Percentiles rank a stretch among this genome's conserved stretches.
These are phyloP conservation scores for Triticum turgidum DNA, from an alignment of 176 grass and related monocot genomes.

Conservation along the genomic window DNA sequence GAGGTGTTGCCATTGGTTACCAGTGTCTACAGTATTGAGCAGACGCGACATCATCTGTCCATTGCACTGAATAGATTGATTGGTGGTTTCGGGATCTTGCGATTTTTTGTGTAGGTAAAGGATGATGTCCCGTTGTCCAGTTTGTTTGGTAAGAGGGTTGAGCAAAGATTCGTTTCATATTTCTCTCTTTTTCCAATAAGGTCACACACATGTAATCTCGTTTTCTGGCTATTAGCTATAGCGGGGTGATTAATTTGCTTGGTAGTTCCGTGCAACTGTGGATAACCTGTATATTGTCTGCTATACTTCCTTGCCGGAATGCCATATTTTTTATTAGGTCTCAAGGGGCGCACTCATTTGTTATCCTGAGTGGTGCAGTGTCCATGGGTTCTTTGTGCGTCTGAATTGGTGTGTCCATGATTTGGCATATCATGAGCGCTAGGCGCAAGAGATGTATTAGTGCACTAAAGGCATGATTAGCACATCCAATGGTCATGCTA, in stretches of 20 bases:
- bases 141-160: constrained; percentile 5
- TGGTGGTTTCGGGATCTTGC: neutral
- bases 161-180: constrained; percentile 18
- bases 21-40: neutral
- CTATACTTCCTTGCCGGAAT: neutral
- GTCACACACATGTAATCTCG: constrained; percentile 27
- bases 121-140: neutral
- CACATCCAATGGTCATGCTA: too few relatives aligned
- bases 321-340: neutral
- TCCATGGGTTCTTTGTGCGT: neutral
- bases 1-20: neutral
- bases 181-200: constrained; percentile 35
- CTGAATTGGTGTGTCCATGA: neutral
- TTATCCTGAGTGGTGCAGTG: neutral
- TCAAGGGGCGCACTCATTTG: neutral
- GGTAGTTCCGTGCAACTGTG: neutral
- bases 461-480: too few relatives aligned
- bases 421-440: neutral
- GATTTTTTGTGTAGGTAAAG: neutral
- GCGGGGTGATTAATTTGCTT: constrained; percentile 29
- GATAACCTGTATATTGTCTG: neutral
- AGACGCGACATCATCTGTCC: constrained; percentile 1
- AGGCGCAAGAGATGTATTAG: too few relatives aligned
- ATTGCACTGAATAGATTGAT: constrained; percentile 2
- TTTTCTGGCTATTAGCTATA: constrained; percentile 35